phyloP scores from a whole-genome alignment of 805 yeast species.

The Zygosaccharomyces bailii region DNA sequence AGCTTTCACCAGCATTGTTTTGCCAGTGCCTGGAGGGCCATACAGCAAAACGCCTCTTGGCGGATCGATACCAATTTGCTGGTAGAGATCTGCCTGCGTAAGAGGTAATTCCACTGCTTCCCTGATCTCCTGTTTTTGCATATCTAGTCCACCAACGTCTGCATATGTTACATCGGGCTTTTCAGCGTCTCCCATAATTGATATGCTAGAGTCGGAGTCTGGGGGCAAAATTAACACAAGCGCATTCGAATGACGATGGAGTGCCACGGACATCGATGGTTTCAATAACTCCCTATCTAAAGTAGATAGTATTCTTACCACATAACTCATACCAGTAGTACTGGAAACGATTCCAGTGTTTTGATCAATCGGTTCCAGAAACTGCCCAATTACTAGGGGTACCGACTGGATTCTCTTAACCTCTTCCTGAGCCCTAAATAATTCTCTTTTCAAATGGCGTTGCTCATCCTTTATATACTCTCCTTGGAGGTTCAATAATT shows the following conservation, averaged over 20 bases:
- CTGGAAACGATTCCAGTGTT: constrained; percentile 95
- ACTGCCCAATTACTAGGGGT: constrained; percentile 97
- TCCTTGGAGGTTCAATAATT: constrained; percentile 80
- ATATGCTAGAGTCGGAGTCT: constrained; percentile 94
- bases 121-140: constrained; percentile 98
- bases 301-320: constrained; percentile 90
- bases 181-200: constrained; percentile 92
- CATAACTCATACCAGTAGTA: constrained; percentile 96
- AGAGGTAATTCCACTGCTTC: constrained; percentile 98
- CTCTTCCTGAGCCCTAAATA: constrained; percentile 96
- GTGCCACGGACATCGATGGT: constrained; percentile 92
- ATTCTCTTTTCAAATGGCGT: constrained; percentile 90
- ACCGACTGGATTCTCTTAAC: constrained; percentile 96
- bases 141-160: constrained; percentile 97
- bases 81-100: constrained; percentile 91
- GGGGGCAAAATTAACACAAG: constrained; percentile 97
- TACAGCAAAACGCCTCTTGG: constrained; percentile 96
- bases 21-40: constrained; percentile 99
- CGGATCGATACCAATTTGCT: constrained; percentile 98
- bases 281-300: constrained; percentile 91
- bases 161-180: constrained; percentile 91
- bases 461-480: constrained; percentile 98
- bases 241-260: constrained; percentile 98
- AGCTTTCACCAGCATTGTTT: constrained; percentile 97
- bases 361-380: constrained; percentile 94